Base-by-base conservation (phyloP, 2,329 filamentous ascomycete genomes). In the Thielaviopsis musarum region DNA sequence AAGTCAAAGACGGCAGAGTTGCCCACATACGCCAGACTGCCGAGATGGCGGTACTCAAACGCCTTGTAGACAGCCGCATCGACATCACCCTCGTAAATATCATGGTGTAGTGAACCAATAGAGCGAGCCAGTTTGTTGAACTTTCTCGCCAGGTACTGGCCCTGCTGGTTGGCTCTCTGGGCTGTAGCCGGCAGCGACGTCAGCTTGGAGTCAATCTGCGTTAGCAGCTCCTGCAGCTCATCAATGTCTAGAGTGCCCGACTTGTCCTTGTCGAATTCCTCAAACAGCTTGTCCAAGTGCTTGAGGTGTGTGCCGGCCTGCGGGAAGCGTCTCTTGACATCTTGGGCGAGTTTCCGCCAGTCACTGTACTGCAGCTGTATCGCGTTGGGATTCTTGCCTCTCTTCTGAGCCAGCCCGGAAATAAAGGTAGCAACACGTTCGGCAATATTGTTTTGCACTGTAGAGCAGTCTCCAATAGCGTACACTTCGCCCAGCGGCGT, bases 1-100 rank as follows among this genome's bases (percentile, higher is more conserved):
- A 93, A 81, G 69, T 98, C 93, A 67, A 98, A 98, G 49, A 98
- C 84, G 4, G 93, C 93, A 7, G 90, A 91, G 70, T 98, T 98
- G 52, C 94, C 94, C 65, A 98, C 84, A 67, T 98, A 98, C 5
- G 94, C 93, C 66, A 98, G 73, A 65, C 83, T 93, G 22, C 94
- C 93, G 22, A 98, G 78, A 69, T 98, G 91, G 67, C 78, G 84
- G 71, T 98, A 98, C 70, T 94, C 86, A 68, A 98, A 98, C 0
- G 93, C 88, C 70, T 88, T 91, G 76, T 95, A 97, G 13, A 93
- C 83, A 1, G 90, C 87, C 53, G 91, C 88, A 67, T 98, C 94
- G 5, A 97, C 72, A 68, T 97, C 91, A 21, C 91, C 91, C 66
- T 96, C 88, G 61, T 84, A 77, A 51, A 97, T 80, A 57, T 94